A percentile compares a stretch with the other conserved stretches of the same genome.
Conservation (phyloP, 768 basidiomycete genomes). For the Psilocybe tampanensis region DNA sequence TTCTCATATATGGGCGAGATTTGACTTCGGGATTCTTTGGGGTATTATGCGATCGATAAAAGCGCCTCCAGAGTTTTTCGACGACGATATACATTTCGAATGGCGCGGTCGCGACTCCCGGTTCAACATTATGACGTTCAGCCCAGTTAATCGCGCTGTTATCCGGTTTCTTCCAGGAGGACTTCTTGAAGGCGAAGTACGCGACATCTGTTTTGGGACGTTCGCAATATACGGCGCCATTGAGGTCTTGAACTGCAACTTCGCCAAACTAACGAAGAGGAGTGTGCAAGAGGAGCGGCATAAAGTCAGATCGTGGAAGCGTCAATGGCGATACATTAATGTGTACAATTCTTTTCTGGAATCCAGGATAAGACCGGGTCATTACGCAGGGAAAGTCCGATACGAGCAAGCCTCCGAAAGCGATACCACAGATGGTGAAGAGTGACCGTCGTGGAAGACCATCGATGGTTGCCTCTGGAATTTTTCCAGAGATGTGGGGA, state of each 20-base stretch:
- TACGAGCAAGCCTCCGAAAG: constrained; percentile 15
- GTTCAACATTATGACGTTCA: constrained; percentile 18
- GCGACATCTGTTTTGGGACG: constrained; percentile 6
- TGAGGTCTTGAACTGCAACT: neutral
- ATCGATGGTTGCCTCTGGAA: too few species aligned
- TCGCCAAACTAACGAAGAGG: neutral
- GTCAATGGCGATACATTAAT: constrained; percentile 18
- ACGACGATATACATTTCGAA: constrained; percentile 14
- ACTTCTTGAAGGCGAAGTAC: constrained; percentile 21
- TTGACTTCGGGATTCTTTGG: constrained; percentile 25
- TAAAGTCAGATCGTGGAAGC: constrained; percentile 22
- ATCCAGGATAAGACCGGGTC: constrained; percentile 20
- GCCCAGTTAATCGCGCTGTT: constrained; percentile 16
- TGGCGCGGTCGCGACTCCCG: constrained; percentile 26
- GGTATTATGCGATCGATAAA: constrained; percentile 23
- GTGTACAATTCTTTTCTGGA: constrained; percentile 11
- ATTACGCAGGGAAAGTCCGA: constrained; percentile 15
- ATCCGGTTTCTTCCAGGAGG: constrained; percentile 26
- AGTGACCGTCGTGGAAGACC: neutral
- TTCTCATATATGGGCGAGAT: constrained; percentile 28
- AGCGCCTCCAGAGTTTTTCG: constrained; percentile 12
- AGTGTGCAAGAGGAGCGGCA: neutral
- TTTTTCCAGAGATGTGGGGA: too few species aligned
- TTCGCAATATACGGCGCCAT: constrained; percentile 22
- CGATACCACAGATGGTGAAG: constrained; percentile 13